Conservation (phyloP, 768 basidiomycete species). For the Calocybe gangraenosa region DNA sequence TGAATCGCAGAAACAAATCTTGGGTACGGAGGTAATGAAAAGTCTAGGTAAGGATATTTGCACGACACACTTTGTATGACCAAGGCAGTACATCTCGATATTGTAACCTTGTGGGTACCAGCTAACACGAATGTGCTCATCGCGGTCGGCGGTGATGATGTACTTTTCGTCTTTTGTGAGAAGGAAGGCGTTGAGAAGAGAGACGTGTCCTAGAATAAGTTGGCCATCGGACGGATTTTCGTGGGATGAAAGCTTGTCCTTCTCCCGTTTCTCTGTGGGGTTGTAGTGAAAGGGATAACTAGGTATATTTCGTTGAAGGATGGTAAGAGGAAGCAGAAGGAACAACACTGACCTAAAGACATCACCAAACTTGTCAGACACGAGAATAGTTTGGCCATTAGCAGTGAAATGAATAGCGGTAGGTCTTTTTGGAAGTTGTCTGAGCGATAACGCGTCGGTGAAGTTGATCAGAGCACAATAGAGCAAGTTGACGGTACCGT, state of each 20-base stretch:
- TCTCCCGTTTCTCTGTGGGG: conserved; percentile 27
- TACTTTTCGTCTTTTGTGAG: conserved; percentile 64
- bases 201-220: conserved; percentile 84
- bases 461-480: conserved; percentile 12
- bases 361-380: conserved; percentile 95
- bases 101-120: conserved; percentile 84
- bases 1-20: conserved; percentile 86
- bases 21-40: neutral
- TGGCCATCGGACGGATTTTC: conserved; percentile 67
- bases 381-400: conserved; percentile 62
- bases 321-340: neutral
- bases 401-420: conserved; percentile 63
- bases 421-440: conserved; percentile 81
- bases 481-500: too few relatives aligned
- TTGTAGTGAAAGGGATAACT: conserved; percentile 60
- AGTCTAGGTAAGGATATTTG: neutral
- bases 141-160: conserved; percentile 88
- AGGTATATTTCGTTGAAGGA: conserved; percentile 4
- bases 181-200: conserved; percentile 71
- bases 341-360: conserved; percentile 64
- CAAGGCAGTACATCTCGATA: conserved; percentile 85
- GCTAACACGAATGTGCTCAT: conserved; percentile 92
- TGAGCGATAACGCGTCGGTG: conserved; percentile 22
- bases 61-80: conserved; percentile 67
- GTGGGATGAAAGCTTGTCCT: conserved; percentile 48